Evolutionary conservation across 495 filamentous ascomycete genomes (phyloP), one percentile per base, ranked within the genome.

Genomic region (Penicillium diatomitis): DNA sequence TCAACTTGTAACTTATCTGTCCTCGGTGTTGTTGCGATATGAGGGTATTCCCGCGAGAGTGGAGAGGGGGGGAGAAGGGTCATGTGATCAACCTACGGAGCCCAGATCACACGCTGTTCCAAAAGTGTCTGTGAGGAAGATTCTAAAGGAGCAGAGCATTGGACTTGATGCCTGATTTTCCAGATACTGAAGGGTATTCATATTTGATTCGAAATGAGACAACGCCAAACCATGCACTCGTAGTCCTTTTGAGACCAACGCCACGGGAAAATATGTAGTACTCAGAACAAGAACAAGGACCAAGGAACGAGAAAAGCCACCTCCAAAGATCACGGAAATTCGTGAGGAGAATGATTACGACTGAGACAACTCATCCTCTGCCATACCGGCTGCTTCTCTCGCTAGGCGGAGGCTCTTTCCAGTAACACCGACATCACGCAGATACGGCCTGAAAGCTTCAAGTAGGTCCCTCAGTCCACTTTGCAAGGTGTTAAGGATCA

Each of bases 361-460:
- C 20, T 20, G 51, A 12, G 49, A 46, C 10, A 39, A 32, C 34
- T 53, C 56, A 44, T 70, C 61, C 30, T 48, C 59, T 8, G 55
- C 53, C 6, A 64, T 11, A 20, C 70, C 75, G 32, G 78, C 79
- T 4, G 80, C 81, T 50, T 86, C 80, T 58, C 71, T 82, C 35
- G 87, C 88, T 41, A 81, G 57, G 52, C 80, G 71, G 60, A 95
- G 74, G 48, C 94, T 88, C 42, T 69, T 74, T 44, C 73, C 66
- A 34, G 69, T 79, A 47, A 94, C 60, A 41, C 81, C 78, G 50
- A 91, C 65, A 44, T 84, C 79, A 9, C 71, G 67, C 37, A 80
- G 71, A 66, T 86, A 94, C 51, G 78, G 77, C 31, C 76, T 83
- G 71, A 92, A 96, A 4, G 74, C 78, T 3, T 63, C 51, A 20